A percentile compares a stretch with the other conserved stretches of the same genome.
Evolutionary conservation across 495 filamentous ascomycete species (phyloP).

Genomic region (Neurospora tetraspora): DNA sequence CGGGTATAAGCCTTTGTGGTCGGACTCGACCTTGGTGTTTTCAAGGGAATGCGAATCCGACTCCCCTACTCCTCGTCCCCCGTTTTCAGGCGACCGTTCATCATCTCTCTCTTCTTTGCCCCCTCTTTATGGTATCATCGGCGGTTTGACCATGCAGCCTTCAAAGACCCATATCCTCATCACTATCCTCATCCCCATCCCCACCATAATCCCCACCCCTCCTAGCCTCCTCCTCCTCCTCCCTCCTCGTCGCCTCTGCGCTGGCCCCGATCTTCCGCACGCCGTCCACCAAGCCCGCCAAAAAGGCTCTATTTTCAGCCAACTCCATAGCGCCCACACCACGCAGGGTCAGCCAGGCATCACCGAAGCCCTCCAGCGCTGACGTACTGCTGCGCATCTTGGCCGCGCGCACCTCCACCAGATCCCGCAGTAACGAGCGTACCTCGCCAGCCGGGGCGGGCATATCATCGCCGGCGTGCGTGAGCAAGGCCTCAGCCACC

Average conservation of each 20-base stretch:
- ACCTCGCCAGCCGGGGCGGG: slow-evolving; percentile 58
- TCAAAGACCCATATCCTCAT: slow-evolving; percentile 38
- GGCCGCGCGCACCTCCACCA: slow-evolving; percentile 79
- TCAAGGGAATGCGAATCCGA: not conserved
- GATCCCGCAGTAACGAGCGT: slow-evolving; percentile 63
- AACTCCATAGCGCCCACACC: slow-evolving; percentile 90
- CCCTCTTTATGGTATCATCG: not conserved
- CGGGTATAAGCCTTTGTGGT: not conserved
- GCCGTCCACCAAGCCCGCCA: slow-evolving; percentile 77
- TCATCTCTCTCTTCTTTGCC: not conserved
- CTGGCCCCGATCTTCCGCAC: slow-evolving; percentile 57
- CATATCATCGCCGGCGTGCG: slow-evolving; percentile 78
- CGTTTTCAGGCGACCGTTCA: not conserved
- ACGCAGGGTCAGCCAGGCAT: slow-evolving; percentile 62
- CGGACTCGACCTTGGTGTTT: not conserved
- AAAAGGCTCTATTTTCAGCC: slow-evolving; percentile 74
- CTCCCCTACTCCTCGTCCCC: not conserved
- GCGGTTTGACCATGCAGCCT: not conserved
- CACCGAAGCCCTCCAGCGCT: slow-evolving; percentile 54
- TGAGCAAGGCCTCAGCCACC: slow-evolving; percentile 72
- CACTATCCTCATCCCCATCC: slow-evolving; percentile 37
- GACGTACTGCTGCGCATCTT: slow-evolving; percentile 74
- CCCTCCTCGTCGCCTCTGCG: slow-evolving; percentile 44
- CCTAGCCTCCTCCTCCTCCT: slow-evolving; percentile 41
- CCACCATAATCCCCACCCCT: slow-evolving; percentile 27